Evolutionary conservation across 306 rosid genomes (phyloP).

Genomic region (Dryas drummondii): DNA sequence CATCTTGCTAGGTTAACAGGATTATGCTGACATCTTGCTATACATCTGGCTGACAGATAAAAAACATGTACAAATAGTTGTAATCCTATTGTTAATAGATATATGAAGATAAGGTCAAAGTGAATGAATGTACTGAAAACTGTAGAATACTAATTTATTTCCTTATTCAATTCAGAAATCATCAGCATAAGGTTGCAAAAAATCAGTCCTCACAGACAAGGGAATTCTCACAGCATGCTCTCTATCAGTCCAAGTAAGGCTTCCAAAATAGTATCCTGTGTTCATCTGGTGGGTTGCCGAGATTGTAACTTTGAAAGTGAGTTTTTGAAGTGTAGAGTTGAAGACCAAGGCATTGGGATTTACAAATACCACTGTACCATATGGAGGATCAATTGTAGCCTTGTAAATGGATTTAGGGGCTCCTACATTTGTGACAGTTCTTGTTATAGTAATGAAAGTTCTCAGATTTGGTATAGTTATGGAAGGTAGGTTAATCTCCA

Average conservation of each 20-base stretch:
- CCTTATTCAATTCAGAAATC: constrained; percentile 2
- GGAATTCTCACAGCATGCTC: constrained; percentile 51
- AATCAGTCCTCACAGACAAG: constrained; percentile 40
- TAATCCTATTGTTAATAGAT: no score
- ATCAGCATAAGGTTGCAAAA: constrained; percentile 24
- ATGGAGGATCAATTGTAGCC: constrained; percentile 37
- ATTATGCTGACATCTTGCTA: no score
- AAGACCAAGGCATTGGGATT: constrained; percentile 41
- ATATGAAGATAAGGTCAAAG: no score
- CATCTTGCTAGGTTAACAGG: no score
- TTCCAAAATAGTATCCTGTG: constrained; percentile 41
- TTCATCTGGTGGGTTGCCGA: constrained; percentile 27
- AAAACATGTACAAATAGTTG: no score
- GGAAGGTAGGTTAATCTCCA: constrained; percentile 50
- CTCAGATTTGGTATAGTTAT: constrained; percentile 41
- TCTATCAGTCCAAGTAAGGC: constrained; percentile 51
- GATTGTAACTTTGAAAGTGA: constrained; percentile 31
- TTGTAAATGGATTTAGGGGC: constrained; percentile 27
- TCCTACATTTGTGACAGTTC: constrained; percentile 54
- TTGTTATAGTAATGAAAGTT: constrained; percentile 28
- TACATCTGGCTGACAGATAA: no score
- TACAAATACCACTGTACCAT: constrained; percentile 33
- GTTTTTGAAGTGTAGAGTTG: constrained; percentile 32
- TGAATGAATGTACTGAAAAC: no score
- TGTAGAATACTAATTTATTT: neutral